Conservation (phyloP, 129 eudicot genomes). For the Artemisia tridentata region DNA sequence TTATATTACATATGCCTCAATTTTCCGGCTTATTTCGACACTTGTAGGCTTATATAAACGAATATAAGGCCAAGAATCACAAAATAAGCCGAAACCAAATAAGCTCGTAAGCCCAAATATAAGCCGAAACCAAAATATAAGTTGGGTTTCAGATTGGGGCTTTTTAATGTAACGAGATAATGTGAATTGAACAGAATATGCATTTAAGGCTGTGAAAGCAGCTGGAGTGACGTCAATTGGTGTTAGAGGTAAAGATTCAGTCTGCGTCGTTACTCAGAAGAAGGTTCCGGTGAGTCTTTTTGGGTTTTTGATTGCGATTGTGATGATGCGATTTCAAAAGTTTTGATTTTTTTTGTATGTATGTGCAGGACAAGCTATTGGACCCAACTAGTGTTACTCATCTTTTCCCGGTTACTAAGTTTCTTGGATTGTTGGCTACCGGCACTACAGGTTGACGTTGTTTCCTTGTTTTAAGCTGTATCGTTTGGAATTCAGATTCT, state of each 20-base stretch:
- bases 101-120: no score
- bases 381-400: no score
- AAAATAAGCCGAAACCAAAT: no score
- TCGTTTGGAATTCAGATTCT: no score
- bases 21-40: no score
- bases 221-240: slow-evolving; percentile 92
- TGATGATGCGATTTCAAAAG: no score
- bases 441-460: slow-evolving; percentile 76
- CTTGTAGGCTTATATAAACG: no score
- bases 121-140: no score
- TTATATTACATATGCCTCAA: no score
- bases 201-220: slow-evolving; percentile 95
- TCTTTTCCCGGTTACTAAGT: slow-evolving; percentile 81
- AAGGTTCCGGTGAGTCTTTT: slow-evolving; percentile 77
- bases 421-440: slow-evolving; percentile 86
- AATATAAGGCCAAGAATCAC: no score
- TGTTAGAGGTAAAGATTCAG: slow-evolving; percentile 89
- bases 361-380: slow-evolving; percentile 83
- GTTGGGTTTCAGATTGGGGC: no score
- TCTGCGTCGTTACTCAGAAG: slow-evolving; percentile 97
- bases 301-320: background rate
- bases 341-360: background rate
- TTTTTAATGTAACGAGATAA: slow-evolving; percentile 11
- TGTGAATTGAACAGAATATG: slow-evolving; percentile 57
- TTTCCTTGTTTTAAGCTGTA: no score